Evolutionary conservation across 2,329 filamentous ascomycete genomes (phyloP).

Genomic region (Aspergillus spinulosporus): DNA sequence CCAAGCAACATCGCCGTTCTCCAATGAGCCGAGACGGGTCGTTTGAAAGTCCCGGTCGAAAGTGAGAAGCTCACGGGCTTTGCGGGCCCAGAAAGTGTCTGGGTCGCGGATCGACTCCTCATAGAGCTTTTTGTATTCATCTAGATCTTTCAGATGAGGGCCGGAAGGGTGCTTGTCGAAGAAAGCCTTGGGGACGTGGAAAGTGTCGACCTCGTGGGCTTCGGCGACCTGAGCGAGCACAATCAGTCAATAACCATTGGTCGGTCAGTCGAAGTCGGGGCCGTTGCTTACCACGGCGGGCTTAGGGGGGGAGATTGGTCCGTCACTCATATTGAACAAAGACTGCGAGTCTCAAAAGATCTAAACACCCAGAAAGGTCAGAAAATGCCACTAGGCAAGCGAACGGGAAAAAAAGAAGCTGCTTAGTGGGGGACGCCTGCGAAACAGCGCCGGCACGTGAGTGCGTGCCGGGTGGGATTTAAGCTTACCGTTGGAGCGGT

Average conservation of each 20-base stretch:
- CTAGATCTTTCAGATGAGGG: conserved; percentile 60
- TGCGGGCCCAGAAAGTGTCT: conserved; percentile 82
- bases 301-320: conserved; percentile 34
- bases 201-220: conserved; percentile 51
- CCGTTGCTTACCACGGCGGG: conserved; percentile 42
- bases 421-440: background rate
- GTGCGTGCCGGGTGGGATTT: conserved; percentile 15
- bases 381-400: background rate
- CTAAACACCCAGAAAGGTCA: conserved; percentile 2
- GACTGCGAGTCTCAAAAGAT: conserved; percentile 11
- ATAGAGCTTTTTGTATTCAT: conserved; percentile 65
- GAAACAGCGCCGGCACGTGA: conserved; percentile 17
- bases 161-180: conserved; percentile 60
- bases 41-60: conserved; percentile 94
- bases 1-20: conserved; percentile 84
- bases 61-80: conserved; percentile 83
- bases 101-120: conserved; percentile 87
- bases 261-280: background rate
- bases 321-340: conserved; percentile 40
- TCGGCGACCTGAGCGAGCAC: conserved; percentile 40
- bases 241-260: conserved; percentile 8
- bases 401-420: conserved; percentile 1
- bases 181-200: conserved; percentile 59
- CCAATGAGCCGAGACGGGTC: conserved; percentile 73
- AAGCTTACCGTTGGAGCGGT: conserved; percentile 1